These are phyloP conservation scores for Bathelium albidoporum DNA, from an alignment of 495 filamentous ascomycete genomes.

Conservation along the genomic window DNA sequence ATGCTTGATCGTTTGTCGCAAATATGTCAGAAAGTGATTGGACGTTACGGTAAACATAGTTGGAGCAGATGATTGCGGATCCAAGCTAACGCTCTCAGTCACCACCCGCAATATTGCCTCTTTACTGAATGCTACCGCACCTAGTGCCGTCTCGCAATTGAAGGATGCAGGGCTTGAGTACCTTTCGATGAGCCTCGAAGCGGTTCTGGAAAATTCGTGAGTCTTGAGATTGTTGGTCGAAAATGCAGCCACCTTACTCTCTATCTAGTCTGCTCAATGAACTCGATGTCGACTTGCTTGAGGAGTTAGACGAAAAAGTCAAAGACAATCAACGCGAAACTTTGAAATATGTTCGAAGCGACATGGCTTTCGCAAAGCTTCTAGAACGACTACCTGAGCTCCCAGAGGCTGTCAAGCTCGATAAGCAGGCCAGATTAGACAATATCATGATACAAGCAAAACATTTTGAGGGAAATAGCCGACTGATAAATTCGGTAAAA, in stretches of 20 bases:
- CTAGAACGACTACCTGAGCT: conserved; percentile 63
- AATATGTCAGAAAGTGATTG: conserved; percentile 78
- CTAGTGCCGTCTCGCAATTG: conserved; percentile 72
- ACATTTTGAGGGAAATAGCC: conserved; percentile 49
- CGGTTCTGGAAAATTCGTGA: conserved; percentile 77
- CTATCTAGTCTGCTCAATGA: conserved; percentile 56
- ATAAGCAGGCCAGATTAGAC: conserved; percentile 48
- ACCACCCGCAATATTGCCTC: conserved; percentile 77
- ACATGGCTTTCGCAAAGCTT: conserved; percentile 57
- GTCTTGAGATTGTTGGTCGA: conserved; percentile 10
- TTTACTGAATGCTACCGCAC: conserved; percentile 71
- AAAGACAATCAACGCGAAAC: conserved; percentile 69
- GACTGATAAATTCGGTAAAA: conserved; percentile 38
- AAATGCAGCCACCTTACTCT: conserved; percentile 15
- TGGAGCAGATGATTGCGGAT: not conserved
- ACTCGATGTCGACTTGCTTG: conserved; percentile 72
- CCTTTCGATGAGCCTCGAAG: conserved; percentile 79
- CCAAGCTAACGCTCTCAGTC: conserved; percentile 35
- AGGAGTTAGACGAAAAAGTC: conserved; percentile 68
- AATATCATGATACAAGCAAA: conserved; percentile 47
- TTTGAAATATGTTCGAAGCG: conserved; percentile 64
- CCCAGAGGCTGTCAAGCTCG: conserved; percentile 40
- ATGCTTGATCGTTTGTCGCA: conserved; percentile 89
- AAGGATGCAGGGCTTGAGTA: conserved; percentile 86
- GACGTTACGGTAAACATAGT: conserved; percentile 57